Conservation (phyloP, 345 rosid genomes). For the Excoecaria cochinchinensis region DNA sequence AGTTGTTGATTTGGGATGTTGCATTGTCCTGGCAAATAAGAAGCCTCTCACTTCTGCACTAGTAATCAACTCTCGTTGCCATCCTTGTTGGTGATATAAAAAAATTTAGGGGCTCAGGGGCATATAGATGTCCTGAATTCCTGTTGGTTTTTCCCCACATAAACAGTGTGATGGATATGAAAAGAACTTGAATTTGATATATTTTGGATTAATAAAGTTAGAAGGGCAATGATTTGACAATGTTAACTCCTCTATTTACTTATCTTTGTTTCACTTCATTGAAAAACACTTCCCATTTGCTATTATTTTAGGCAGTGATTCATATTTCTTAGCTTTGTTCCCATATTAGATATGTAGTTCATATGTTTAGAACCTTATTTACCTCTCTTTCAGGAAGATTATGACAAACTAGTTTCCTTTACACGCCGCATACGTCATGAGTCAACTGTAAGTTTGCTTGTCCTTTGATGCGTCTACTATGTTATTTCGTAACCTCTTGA, state of each 20-base stretch:
- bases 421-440: conserved; percentile 76
- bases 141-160: neutral
- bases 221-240: neutral
- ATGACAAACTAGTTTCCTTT: conserved; percentile 54
- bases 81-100: neutral
- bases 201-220: neutral
- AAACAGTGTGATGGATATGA: neutral
- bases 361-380: neutral
- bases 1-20: conserved; percentile 67
- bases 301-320: neutral
- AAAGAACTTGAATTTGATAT: neutral
- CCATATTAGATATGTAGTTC: neutral
- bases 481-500: neutral
- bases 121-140: neutral
- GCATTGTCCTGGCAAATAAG: conserved; percentile 84
- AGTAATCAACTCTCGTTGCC: conserved; percentile 39
- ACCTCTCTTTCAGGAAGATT: conserved; percentile 57
- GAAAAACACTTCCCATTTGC: neutral
- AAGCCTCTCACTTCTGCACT: conserved; percentile 81
- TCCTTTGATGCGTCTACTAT: conserved; percentile 5
- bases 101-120: neutral
- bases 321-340: neutral
- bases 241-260: neutral
- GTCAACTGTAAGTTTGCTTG: conserved; percentile 71
- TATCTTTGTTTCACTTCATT: neutral